Conservation (phyloP, 768 basidiomycete species). For the Tephrocybe sp. region DNA sequence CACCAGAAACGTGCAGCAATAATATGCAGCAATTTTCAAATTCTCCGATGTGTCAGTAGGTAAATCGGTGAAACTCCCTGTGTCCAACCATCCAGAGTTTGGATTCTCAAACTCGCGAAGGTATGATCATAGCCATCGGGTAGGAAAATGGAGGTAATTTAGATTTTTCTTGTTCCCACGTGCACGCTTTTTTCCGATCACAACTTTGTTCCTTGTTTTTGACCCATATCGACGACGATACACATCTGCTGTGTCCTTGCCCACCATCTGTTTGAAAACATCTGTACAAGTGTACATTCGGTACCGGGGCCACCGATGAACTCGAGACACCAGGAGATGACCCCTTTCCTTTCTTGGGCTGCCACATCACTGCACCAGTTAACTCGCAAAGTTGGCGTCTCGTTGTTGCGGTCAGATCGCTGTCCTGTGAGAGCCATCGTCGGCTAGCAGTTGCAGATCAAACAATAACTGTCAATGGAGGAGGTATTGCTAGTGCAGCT, state of each 20-base stretch:
- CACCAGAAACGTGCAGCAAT: too few relatives aligned
- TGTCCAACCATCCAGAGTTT: too few relatives aligned
- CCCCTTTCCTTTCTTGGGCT: not conserved
- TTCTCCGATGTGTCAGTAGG: too few relatives aligned
- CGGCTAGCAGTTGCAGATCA: constrained; percentile 3
- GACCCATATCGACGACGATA: not conserved
- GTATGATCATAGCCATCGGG: constrained; percentile 6
- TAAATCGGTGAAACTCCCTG: too few relatives aligned
- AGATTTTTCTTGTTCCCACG: constrained; percentile 6
- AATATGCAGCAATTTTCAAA: too few relatives aligned
- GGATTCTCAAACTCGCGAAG: too few relatives aligned
- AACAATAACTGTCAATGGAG: constrained; percentile 9
- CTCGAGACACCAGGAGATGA: constrained; percentile 5
- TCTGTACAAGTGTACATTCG: constrained; percentile 4
- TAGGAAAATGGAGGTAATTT: not conserved
- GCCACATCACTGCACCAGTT: constrained; percentile 4
- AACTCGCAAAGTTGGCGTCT: not conserved
- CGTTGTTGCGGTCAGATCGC: constrained; percentile 4
- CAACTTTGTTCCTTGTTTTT: not conserved
- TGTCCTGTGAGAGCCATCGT: constrained; percentile 4
- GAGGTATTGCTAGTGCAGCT: not conserved
- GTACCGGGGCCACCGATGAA: constrained; percentile 7
- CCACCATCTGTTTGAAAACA: constrained; percentile 13
- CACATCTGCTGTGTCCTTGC: constrained; percentile 12
- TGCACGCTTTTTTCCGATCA: constrained; percentile 1